Conservation (phyloP, 2,329 filamentous ascomycete species). For the Paraconiothyrium brasiliense region DNA sequence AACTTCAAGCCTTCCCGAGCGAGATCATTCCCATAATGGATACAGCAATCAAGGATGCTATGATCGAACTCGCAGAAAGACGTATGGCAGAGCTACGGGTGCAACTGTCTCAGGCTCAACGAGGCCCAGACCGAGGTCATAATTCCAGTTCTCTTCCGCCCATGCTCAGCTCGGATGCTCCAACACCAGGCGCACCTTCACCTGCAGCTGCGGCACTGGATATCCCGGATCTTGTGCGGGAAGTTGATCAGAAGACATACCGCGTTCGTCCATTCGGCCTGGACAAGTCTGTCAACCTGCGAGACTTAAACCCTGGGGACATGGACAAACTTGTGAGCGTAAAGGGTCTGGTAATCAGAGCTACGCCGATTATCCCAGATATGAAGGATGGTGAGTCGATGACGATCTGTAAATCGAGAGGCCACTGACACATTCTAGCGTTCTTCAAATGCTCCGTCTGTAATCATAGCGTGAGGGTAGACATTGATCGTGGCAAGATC, state of each 20-base stretch:
- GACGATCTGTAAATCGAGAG: background rate
- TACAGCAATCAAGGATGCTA: conserved; percentile 89
- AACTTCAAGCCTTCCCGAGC: conserved; percentile 91
- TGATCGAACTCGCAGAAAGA: conserved; percentile 86
- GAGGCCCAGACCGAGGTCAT: conserved; percentile 55
- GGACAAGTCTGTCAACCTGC: conserved; percentile 86
- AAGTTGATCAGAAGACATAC: conserved; percentile 82
- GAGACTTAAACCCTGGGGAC: conserved; percentile 93
- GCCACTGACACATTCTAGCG: conserved; percentile 58
- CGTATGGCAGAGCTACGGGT: conserved; percentile 76
- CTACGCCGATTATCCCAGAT: conserved; percentile 95
- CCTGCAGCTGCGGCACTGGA: conserved; percentile 53
- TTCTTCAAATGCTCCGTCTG: conserved; percentile 97
- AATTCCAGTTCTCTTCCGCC: conserved; percentile 77
- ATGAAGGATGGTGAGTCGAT: conserved; percentile 80
- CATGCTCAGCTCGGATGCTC: conserved; percentile 81
- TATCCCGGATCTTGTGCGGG: conserved; percentile 75
- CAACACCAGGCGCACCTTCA: conserved; percentile 51
- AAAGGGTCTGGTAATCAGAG: conserved; percentile 94
- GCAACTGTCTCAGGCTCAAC: conserved; percentile 64
- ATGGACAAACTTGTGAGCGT: conserved; percentile 96
- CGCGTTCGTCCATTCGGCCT: conserved; percentile 90
- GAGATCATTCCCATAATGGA: conserved; percentile 98
- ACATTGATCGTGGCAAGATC: conserved; percentile 95
- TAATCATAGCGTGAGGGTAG: conserved; percentile 88